phyloP scores from a whole-genome alignment of 2,329 filamentous ascomycete species.

The Fusarium metavorans region DNA sequence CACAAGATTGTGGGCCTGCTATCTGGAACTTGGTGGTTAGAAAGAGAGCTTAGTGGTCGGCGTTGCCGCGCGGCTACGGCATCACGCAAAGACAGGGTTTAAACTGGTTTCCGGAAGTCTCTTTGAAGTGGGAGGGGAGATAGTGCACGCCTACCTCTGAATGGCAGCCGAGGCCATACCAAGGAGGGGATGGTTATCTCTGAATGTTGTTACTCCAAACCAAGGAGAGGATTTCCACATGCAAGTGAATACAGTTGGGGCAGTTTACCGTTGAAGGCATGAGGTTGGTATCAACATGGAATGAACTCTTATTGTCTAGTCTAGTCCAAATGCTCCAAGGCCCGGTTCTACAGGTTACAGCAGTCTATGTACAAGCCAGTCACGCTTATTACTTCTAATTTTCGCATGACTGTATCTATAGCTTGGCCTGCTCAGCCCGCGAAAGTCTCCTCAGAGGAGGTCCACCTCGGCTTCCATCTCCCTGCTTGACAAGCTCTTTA shows the following conservation, averaged over 20 bases:
- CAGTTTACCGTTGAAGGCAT: neutral
- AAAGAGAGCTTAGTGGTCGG: too few species aligned
- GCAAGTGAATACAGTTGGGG: neutral
- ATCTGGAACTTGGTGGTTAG: too few species aligned
- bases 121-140: neutral
- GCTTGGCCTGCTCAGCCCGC: conserved; percentile 44
- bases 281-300: neutral
- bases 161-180: neutral
- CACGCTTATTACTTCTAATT: neutral
- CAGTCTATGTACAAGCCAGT: neutral
- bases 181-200: neutral
- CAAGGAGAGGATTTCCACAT: too few species aligned
- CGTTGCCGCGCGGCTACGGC: neutral
- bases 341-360: neutral
- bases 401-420: conserved; percentile 15
- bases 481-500: conserved; percentile 29
- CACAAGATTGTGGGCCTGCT: too few species aligned
- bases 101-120: too few species aligned
- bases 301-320: neutral
- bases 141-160: neutral
- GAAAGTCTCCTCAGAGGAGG: conserved; percentile 44
- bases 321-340: neutral
- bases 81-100: too few species aligned
- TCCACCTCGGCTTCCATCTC: conserved; percentile 48
- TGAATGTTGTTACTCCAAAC: neutral